These are phyloP conservation scores for Russula dissimulans DNA, from an alignment of 768 basidiomycete species.

Conservation along the genomic window DNA sequence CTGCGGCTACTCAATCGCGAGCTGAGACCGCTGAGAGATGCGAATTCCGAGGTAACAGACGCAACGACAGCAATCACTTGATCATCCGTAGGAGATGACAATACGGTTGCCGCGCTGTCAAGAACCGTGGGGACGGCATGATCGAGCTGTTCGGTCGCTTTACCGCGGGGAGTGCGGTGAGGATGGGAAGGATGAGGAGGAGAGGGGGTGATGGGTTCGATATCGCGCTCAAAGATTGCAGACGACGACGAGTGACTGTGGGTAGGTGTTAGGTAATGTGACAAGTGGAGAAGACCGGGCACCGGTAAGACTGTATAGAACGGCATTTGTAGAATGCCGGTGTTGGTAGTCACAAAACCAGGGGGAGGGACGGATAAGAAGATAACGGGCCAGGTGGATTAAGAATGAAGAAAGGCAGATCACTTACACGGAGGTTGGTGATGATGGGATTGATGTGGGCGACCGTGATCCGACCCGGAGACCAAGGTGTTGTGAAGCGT, in stretches of 20 bases:
- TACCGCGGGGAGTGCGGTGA: conserved; percentile 64
- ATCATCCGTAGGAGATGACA: conserved; percentile 37
- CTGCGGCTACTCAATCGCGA: conserved; percentile 54
- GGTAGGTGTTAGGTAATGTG: conserved; percentile 10
- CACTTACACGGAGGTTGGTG: conserved; percentile 68
- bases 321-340: neutral
- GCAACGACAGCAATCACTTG: conserved; percentile 56
- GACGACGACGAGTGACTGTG: conserved; percentile 66
- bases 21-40: conserved; percentile 47
- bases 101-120: conserved; percentile 70
- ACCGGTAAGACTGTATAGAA: neutral
- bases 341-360: neutral
- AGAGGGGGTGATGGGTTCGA: conserved; percentile 51
- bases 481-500: conserved; percentile 42
- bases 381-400: conserved; percentile 1
- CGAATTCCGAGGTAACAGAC: conserved; percentile 33
- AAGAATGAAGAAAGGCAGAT: conserved; percentile 9
- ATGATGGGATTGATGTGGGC: conserved; percentile 68
- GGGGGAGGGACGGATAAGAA: neutral
- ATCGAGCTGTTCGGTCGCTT: conserved; percentile 65
- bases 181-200: conserved; percentile 44
- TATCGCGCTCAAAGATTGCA: conserved; percentile 88
- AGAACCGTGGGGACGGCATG: conserved; percentile 78
- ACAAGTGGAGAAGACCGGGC: neutral
- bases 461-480: conserved; percentile 51